These are phyloP conservation scores for Chionographis japonica DNA, from an alignment of 106 monocot species.

Conservation along the genomic window DNA sequence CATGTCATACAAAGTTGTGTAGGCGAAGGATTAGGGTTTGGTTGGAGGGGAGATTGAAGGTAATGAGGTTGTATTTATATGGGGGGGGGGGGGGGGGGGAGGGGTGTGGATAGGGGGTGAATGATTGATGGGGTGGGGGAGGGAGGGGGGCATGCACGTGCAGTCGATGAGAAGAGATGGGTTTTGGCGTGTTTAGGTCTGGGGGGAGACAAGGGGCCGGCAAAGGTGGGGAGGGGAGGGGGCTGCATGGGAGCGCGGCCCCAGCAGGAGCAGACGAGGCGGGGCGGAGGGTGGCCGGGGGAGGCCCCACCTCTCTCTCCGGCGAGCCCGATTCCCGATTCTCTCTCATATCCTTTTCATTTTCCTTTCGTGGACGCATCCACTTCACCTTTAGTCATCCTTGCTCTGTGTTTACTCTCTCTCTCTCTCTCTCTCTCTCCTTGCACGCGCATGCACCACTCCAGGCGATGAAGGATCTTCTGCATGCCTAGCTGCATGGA, in stretches of 20 bases:
- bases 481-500: too few relatives aligned
- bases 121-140: conserved; percentile 13
- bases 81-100: background rate
- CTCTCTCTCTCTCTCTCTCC: conserved; percentile 9
- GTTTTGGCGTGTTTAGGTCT: conserved; percentile 29
- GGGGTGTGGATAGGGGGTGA: conserved; percentile 2
- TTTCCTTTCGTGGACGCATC: conserved; percentile 17
- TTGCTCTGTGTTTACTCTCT: conserved; percentile 1
- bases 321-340: conserved; percentile 8
- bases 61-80: background rate
- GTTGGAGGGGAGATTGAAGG: too few relatives aligned
- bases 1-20: background rate
- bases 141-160: conserved; percentile 12
- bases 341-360: conserved; percentile 21
- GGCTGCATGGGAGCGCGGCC: conserved; percentile 4
- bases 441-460: too few relatives aligned
- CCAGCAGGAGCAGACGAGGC: background rate
- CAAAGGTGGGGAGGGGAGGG: conserved; percentile 9
- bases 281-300: background rate
- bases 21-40: background rate
- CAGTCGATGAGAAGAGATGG: conserved; percentile 6
- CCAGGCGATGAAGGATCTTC: too few relatives aligned
- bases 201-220: conserved; percentile 31
- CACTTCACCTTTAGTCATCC: background rate
- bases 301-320: conserved; percentile 11